phyloP scores from a whole-genome alignment of 371 early-diverging fungal genomes.

The Phascolomyces articulosus region DNA sequence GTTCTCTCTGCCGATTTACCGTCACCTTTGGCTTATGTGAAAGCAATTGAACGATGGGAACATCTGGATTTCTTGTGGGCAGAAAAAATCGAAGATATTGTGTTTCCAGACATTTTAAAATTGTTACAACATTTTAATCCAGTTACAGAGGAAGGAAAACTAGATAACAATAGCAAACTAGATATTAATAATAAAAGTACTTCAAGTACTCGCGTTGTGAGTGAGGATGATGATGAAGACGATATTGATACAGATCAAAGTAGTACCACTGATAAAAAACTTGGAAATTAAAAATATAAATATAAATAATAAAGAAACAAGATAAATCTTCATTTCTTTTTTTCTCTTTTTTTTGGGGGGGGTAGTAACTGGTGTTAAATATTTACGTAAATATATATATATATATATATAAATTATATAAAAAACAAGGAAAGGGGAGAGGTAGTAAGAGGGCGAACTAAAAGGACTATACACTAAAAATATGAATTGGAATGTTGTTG shows the following conservation, averaged over 20 bases:
- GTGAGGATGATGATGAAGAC: background rate
- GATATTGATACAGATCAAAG: background rate
- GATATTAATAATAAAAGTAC: too few species aligned
- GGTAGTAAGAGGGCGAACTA: background rate
- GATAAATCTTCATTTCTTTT: too few species aligned
- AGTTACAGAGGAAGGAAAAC: background rate
- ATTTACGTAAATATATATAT: background rate
- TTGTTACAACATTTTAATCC: constrained; percentile 46
- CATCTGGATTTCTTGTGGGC: constrained; percentile 87
- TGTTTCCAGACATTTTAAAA: constrained; percentile 50
- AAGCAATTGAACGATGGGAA: constrained; percentile 73
- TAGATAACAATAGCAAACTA: too few species aligned
- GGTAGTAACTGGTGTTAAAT: background rate
- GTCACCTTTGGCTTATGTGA: constrained; percentile 56
- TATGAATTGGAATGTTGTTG: constrained; percentile 1
- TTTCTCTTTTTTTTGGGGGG: background rate
- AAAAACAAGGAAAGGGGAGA: background rate
- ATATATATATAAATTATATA: background rate
- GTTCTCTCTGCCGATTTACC: constrained; percentile 63
- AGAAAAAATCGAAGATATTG: constrained; percentile 52
- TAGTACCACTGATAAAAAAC: background rate
- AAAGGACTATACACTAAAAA: background rate
- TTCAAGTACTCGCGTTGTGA: too few species aligned
- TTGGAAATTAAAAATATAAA: background rate
- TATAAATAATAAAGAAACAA: too few species aligned